Evolutionary conservation across 2,329 filamentous ascomycete species (phyloP).

Genomic region (Blastomyces silverae): DNA sequence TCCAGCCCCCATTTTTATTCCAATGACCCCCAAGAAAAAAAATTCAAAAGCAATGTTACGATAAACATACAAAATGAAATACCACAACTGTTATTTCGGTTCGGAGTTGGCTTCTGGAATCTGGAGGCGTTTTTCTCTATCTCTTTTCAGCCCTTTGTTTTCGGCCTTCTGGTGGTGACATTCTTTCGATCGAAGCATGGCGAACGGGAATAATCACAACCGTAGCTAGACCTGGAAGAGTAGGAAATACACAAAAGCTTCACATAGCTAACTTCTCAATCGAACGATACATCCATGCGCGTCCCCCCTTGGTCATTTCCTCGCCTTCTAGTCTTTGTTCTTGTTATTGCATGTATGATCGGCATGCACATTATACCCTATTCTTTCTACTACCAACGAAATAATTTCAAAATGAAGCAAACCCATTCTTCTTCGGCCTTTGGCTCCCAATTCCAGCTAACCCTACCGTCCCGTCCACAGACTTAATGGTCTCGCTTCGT

Average conservation of each 20-base stretch:
- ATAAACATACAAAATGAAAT: constrained; percentile 1
- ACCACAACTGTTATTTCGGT: constrained; percentile 1
- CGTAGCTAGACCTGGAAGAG: constrained; percentile 7
- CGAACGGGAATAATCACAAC: not conserved
- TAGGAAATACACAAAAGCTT: not conserved
- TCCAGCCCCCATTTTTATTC: not conserved
- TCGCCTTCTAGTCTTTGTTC: not conserved
- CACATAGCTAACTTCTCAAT: not conserved
- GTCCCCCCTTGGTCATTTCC: not conserved
- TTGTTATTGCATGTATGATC: constrained; percentile 2
- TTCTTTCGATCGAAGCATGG: not conserved
- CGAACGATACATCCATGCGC: not conserved
- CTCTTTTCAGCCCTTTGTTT: not conserved
- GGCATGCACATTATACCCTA: not conserved
- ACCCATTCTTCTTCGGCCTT: no score
- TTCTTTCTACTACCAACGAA: not conserved
- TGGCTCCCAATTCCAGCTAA: no score
- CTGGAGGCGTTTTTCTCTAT: not conserved
- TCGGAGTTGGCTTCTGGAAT: constrained; percentile 11
- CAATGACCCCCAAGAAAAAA: constrained; percentile 59
- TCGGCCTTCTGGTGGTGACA: not conserved
- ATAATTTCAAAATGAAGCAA: not conserved
- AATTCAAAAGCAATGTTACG: constrained; percentile 2
- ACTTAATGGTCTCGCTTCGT: no score
- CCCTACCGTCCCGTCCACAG: no score